These are phyloP conservation scores for Andrographis paniculata DNA, from an alignment of 305 asterid genomes.

Conservation along the genomic window DNA sequence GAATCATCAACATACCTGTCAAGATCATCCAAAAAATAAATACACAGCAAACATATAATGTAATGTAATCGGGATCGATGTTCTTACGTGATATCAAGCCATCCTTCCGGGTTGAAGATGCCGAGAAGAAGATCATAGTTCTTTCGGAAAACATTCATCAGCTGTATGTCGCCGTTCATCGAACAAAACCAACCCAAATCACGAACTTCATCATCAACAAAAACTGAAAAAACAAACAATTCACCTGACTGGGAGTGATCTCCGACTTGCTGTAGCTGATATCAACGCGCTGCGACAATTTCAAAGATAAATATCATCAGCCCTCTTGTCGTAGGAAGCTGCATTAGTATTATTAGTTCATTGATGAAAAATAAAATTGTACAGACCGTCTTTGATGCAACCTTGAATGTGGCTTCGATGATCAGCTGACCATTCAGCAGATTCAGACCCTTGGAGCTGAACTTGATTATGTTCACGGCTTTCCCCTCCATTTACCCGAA, in stretches of 20 bases:
- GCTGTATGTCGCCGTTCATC: too few species aligned
- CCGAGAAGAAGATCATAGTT: conserved; percentile 66
- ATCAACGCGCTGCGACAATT: conserved; percentile 84
- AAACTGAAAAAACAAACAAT: too few species aligned
- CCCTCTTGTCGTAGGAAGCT: too few species aligned
- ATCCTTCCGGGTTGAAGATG: conserved; percentile 86
- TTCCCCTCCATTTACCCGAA: conserved; percentile 70
- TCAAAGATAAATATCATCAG: too few species aligned
- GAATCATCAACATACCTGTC: conserved; percentile 77
- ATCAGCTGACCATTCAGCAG: conserved; percentile 64
- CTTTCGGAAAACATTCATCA: conserved; percentile 84
- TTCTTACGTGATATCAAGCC: conserved; percentile 88
- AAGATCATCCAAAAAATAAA: conserved; percentile 9
- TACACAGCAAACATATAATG: conserved; percentile 13
- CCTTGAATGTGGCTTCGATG: conserved; percentile 65
- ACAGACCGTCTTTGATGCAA: conserved; percentile 70
- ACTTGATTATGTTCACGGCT: conserved; percentile 79
- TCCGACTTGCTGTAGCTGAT: conserved; percentile 49
- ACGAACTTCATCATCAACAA: too few species aligned
- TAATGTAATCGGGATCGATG: neutral
- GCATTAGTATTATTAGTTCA: too few species aligned
- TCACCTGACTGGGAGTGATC: conserved; percentile 84
- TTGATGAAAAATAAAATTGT: too few species aligned
- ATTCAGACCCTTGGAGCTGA: conserved; percentile 73
- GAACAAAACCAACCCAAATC: too few species aligned